Evolutionary conservation across 768 basidiomycete species (phyloP), one percentile per base, ranked within the genome.

Genomic region (Suillus clintonianus): DNA sequence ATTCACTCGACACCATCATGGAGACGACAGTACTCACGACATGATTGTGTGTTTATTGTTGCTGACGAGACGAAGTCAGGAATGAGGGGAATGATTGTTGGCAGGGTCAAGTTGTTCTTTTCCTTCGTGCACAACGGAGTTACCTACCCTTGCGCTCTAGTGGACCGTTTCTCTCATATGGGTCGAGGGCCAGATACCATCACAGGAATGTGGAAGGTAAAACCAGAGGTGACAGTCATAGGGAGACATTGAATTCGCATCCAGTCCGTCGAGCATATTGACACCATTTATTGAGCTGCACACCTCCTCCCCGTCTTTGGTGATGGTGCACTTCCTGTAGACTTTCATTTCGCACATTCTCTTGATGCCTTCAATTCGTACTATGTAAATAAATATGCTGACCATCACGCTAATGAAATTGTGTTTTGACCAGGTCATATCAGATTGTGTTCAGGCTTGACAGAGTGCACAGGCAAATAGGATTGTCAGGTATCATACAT

Each of bases 301-400:
- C 77, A 80, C 65, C 59, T 79, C 1, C 68, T 77, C 34, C 70
- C 67, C 9, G 64, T 73, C n/a, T 73, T 68, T 59, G 72, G 72
- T 19, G n/a, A 64, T 10, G 47, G 65, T 0, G 59, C 62, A 9
- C 48, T 79, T 15, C 76, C 73, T 4, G 17, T 43, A 3, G 36
- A 67, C 3, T 65, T 74, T 42, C 42, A 69, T 34, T 67, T 68
- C 64, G 24, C 65, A 30, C 41, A 71, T 15, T 63, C 71, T 42
- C 66, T 78, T 3, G 66, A 74, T 61, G 50, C 63, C 13, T 78
- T 76, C 39, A 32, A 64, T 13, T 48, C 61, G 0, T 77, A 67
- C 63, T 76, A 73, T 66, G 67, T 78, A 3, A 78, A 77, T 51
- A 76, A 71, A 53, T 77, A 69, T 59, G 70, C 67, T 15, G 76